Percentiles rank a stretch among this genome's conserved stretches.
These are phyloP conservation scores for Xerocomus minutiporus DNA, from an alignment of 1,284 basidiomycete species.

Conservation along the genomic window DNA sequence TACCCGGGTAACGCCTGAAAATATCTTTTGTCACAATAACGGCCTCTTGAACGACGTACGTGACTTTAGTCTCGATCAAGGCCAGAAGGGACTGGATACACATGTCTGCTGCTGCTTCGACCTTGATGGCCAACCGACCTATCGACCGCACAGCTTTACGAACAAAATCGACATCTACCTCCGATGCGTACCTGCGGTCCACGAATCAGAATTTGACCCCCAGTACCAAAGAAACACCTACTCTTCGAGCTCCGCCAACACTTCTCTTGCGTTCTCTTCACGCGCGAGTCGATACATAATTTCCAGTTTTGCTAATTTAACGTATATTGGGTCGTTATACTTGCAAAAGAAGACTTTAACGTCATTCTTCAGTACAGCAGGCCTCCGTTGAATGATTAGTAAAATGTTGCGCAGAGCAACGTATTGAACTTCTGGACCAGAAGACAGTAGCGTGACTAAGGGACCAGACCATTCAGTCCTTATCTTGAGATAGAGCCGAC, in stretches of 20 bases:
- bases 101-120: constrained; percentile 81
- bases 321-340: constrained; percentile 99
- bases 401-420: constrained; percentile 96
- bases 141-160: constrained; percentile 96
- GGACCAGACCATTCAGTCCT: constrained; percentile 4
- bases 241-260: constrained; percentile 94
- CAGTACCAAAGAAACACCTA: constrained; percentile 38
- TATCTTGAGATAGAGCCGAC: constrained; percentile 1
- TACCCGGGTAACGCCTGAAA: constrained; percentile 95
- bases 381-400: constrained; percentile 92
- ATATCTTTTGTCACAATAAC: constrained; percentile 98
- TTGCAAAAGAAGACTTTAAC: constrained; percentile 99
- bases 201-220: constrained; percentile 1
- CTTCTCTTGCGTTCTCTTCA: constrained; percentile 86
- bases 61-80: constrained; percentile 90
- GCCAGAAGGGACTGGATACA: constrained; percentile 87
- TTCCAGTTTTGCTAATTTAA: constrained; percentile 97
- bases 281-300: constrained; percentile 96
- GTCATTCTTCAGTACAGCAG: constrained; percentile 90
- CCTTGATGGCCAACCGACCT: constrained; percentile 95
- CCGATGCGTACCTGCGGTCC: constrained; percentile 81
- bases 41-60: constrained; percentile 97
- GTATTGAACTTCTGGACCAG: constrained; percentile 98
- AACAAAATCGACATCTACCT: constrained; percentile 98
- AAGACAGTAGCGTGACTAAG: constrained; percentile 87